These are phyloP conservation scores for Thalassiosira livingstoniorum DNA, from an alignment of 352 stramenopile genomes.

Conservation along the genomic window DNA sequence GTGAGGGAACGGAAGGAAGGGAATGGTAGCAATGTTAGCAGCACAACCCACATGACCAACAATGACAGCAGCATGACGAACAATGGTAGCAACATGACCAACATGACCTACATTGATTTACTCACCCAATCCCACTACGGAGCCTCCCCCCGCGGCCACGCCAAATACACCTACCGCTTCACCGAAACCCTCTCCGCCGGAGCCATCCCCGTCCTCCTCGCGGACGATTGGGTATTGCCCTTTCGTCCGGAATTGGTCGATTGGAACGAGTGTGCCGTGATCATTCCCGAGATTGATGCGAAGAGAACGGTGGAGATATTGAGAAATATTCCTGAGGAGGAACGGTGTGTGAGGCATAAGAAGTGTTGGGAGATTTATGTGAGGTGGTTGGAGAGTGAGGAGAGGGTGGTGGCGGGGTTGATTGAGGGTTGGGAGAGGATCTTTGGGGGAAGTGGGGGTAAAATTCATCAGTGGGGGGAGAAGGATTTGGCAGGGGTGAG, in stretches of 20 bases:
- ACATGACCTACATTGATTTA: slow-evolving; percentile 14
- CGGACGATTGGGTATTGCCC: slow-evolving; percentile 52
- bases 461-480: not conserved
- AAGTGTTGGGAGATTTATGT: slow-evolving; percentile 36
- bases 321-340: slow-evolving; percentile 12
- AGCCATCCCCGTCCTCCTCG: slow-evolving; percentile 50
- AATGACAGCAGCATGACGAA: no score
- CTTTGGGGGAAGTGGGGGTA: not conserved
- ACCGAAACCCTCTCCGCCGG: slow-evolving; percentile 48
- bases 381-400: slow-evolving; percentile 34
- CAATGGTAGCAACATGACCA: not conserved
- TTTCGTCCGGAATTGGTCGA: slow-evolving; percentile 51
- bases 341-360: slow-evolving; percentile 35
- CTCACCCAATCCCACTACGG: slow-evolving; percentile 29
- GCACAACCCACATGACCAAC: no score
- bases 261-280: slow-evolving; percentile 45
- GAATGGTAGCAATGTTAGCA: no score
- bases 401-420: slow-evolving; percentile 19
- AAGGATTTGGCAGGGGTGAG: not conserved
- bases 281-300: slow-evolving; percentile 50
- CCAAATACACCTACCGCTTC: slow-evolving; percentile 58
- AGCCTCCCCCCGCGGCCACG: slow-evolving; percentile 39
- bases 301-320: slow-evolving; percentile 29
- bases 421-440: slow-evolving; percentile 5
- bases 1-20: no score